phyloP scores from a whole-genome alignment of 2,329 filamentous ascomycete species.

The Alternaria triticimaculans region DNA sequence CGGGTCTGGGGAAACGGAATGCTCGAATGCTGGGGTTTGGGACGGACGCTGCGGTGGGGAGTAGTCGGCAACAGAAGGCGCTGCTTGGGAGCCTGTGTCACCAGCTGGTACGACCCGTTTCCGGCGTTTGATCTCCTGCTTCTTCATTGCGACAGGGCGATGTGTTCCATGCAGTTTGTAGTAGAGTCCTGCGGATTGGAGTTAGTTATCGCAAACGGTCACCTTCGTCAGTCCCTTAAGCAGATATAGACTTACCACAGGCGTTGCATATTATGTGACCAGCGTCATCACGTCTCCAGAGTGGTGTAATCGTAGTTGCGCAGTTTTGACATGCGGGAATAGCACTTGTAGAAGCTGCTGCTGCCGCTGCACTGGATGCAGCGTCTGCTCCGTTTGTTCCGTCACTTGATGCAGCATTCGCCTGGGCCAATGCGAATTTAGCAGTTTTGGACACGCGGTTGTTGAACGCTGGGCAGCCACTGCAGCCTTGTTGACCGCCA shows the following conservation, averaged over 20 bases:
- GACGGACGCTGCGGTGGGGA: slow-evolving; percentile 38
- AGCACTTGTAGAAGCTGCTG: slow-evolving; percentile 54
- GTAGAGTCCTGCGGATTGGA: slow-evolving; percentile 73
- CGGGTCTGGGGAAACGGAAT: slow-evolving; percentile 46
- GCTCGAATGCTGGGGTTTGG: slow-evolving; percentile 39
- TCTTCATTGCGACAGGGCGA: slow-evolving; percentile 97
- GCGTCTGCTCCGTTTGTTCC: slow-evolving; percentile 22
- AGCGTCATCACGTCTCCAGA: slow-evolving; percentile 93
- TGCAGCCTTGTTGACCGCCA: slow-evolving; percentile 91
- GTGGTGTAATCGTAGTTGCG: slow-evolving; percentile 91
- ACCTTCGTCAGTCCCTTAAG: rapidly evolving
- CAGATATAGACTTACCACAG: slow-evolving; percentile 74
- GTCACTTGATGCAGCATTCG: slow-evolving; percentile 37
- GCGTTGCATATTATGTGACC: slow-evolving; percentile 99
- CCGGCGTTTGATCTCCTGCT: slow-evolving; percentile 91
- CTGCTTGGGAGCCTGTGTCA: slow-evolving; percentile 47
- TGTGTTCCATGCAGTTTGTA: slow-evolving; percentile 95
- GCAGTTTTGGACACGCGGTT: slow-evolving; percentile 91
- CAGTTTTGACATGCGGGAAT: slow-evolving; percentile 97
- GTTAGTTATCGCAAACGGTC: slow-evolving; percentile 16
- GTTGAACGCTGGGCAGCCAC: slow-evolving; percentile 96
- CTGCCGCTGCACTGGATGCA: slow-evolving; percentile 27
- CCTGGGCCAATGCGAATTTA: slow-evolving; percentile 66
- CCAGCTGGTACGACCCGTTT: slow-evolving; percentile 90
- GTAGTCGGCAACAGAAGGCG: slow-evolving; percentile 38